Evolutionary conservation across 2,329 filamentous ascomycete species (phyloP).

Genomic region (Alternaria infectoria): DNA sequence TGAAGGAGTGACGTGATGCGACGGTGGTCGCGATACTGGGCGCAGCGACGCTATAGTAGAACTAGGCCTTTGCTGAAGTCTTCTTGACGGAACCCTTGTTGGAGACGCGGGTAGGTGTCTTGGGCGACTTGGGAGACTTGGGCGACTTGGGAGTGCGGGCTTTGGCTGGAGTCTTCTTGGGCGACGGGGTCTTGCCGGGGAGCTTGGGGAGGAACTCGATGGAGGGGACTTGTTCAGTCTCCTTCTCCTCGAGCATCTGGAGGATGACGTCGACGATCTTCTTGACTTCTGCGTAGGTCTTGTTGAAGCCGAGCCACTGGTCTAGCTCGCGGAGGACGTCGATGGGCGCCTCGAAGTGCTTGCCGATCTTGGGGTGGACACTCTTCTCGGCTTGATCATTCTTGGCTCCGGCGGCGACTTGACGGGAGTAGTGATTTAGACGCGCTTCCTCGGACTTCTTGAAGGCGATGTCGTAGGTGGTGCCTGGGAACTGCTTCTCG

Average conservation of each 20-base stretch:
- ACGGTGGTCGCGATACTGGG: background rate
- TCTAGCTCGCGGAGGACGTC: constrained; percentile 41
- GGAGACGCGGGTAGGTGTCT: constrained; percentile 21
- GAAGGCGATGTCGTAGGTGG: constrained; percentile 39
- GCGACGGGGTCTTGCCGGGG: constrained; percentile 16
- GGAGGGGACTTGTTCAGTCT: constrained; percentile 34
- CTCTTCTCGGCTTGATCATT: constrained; percentile 14
- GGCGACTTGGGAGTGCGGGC: constrained; percentile 11
- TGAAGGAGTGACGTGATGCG: background rate
- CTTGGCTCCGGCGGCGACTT: constrained; percentile 22
- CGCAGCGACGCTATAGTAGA: background rate
- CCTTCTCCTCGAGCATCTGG: constrained; percentile 36
- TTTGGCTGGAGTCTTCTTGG: constrained; percentile 19
- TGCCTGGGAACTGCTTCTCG: constrained; percentile 36
- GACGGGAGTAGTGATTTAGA: constrained; percentile 36
- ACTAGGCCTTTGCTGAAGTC: constrained; percentile 17
- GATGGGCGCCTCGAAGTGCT: constrained; percentile 43
- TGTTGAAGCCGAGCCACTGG: constrained; percentile 27
- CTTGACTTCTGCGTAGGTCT: constrained; percentile 27
- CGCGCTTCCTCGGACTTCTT: constrained; percentile 47
- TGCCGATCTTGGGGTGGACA: constrained; percentile 20
- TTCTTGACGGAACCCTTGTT: constrained; percentile 36
- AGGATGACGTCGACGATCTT: constrained; percentile 31
- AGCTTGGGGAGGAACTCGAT: constrained; percentile 43
- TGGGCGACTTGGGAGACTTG: constrained; percentile 12